These are phyloP conservation scores for Eutrema yunnanense DNA, from an alignment of 345 rosid genomes.

Conservation along the genomic window DNA sequence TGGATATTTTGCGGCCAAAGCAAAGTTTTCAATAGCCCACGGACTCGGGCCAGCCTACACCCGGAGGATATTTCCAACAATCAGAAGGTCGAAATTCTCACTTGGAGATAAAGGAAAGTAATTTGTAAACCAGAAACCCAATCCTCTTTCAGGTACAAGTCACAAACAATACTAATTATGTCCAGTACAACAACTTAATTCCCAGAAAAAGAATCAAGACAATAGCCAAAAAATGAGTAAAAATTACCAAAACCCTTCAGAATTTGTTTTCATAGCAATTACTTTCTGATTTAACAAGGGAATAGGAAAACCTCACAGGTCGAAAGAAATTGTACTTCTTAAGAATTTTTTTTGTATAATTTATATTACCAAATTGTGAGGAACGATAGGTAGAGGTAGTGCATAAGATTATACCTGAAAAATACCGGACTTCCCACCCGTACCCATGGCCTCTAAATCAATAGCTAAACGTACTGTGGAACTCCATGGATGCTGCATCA, in stretches of 20 bases:
- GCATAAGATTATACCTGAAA: conserved; percentile 63
- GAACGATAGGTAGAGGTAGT: not conserved
- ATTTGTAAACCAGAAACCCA: not conserved
- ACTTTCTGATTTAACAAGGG: not conserved
- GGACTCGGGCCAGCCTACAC: conserved; percentile 88
- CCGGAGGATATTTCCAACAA: not conserved
- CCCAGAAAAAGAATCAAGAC: not conserved
- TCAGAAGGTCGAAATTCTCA: not conserved
- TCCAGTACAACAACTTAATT: not conserved
- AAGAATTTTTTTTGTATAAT: too few species aligned
- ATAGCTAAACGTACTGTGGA: conserved; percentile 64
- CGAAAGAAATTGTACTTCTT: not conserved
- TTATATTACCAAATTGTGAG: not conserved
- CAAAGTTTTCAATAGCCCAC: conserved; percentile 89
- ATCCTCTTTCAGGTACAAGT: not conserved
- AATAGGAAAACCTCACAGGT: not conserved
- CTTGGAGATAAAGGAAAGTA: not conserved
- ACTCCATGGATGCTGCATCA: conserved; percentile 89
- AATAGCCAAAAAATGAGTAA: not conserved
- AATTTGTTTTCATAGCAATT: not conserved
- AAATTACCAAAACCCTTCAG: not conserved
- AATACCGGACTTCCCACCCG: conserved; percentile 79
- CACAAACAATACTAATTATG: not conserved
- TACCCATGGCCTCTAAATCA: conserved; percentile 96
- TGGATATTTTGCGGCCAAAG: conserved; percentile 78